Evolutionary conservation across 2,329 filamentous ascomycete species (phyloP).

Genomic region (Beauveria bassiana): DNA sequence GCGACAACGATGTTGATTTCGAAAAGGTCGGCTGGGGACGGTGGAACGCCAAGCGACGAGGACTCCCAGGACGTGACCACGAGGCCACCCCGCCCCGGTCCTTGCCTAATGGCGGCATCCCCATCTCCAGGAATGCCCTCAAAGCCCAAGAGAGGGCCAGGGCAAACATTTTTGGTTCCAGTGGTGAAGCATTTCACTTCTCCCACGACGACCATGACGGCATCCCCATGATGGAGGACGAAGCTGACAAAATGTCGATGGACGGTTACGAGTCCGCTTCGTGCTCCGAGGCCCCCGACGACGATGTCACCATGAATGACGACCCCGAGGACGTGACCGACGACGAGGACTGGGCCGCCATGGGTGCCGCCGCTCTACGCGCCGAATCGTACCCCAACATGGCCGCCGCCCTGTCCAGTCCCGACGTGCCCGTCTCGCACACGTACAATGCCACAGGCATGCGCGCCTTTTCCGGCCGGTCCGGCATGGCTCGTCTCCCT

Average conservation of each 20-base stretch:
- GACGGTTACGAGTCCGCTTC: conserved; percentile 63
- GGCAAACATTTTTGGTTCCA: conserved; percentile 46
- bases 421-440: conserved; percentile 27
- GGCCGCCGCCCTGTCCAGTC: conserved; percentile 43
- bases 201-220: conserved; percentile 62
- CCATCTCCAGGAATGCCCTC: conserved; percentile 41
- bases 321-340: conserved; percentile 84
- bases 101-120: conserved; percentile 42
- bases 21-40: conserved; percentile 97
- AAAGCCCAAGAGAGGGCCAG: conserved; percentile 41
- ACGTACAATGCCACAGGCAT: conserved; percentile 39
- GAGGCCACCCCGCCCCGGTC: conserved; percentile 33
- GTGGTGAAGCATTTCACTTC: conserved; percentile 66
- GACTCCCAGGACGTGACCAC: conserved; percentile 46
- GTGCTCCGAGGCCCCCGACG: conserved; percentile 66
- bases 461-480: conserved; percentile 41
- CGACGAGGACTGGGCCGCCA: conserved; percentile 90
- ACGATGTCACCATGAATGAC: conserved; percentile 59
- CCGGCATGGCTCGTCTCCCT: conserved; percentile 47
- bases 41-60: conserved; percentile 78
- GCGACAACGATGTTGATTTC: conserved; percentile 70
- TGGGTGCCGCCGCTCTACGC: conserved; percentile 78
- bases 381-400: conserved; percentile 54
- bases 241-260: conserved; percentile 92
- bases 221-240: conserved; percentile 61